phyloP scores from a whole-genome alignment of 208 protist genomes.

The Angomonas deanei region DNA sequence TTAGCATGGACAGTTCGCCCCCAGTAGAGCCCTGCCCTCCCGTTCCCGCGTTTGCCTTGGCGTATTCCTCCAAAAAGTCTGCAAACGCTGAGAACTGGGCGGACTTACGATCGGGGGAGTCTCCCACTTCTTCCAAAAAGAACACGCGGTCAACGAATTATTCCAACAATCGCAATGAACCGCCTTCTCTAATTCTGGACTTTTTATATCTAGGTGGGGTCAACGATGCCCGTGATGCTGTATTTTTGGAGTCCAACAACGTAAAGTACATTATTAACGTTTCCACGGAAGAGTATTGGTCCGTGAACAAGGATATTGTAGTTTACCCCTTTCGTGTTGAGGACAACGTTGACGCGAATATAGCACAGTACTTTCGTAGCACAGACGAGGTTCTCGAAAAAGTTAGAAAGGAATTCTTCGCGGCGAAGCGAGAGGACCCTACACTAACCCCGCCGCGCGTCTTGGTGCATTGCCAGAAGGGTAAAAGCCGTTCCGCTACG shows the following conservation, averaged over 20 bases:
- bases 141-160: too few relatives aligned
- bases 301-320: constrained; percentile 42
- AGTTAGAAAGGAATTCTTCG: constrained; percentile 44
- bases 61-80: background rate
- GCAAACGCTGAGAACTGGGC: background rate
- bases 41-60: background rate
- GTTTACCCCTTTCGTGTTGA: constrained; percentile 68
- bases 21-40: background rate
- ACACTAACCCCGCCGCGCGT: constrained; percentile 25
- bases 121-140: background rate
- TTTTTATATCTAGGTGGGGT: constrained; percentile 81
- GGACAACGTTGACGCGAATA: constrained; percentile 56
- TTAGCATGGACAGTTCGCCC: too few relatives aligned
- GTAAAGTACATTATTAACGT: constrained; percentile 82
- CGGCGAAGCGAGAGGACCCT: constrained; percentile 8
- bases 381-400: constrained; percentile 55
- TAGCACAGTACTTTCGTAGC: constrained; percentile 43
- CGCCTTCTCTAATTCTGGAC: constrained; percentile 56
- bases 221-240: constrained; percentile 61
- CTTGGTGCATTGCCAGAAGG: constrained; percentile 84
- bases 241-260: constrained; percentile 53
- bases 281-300: constrained; percentile 84
- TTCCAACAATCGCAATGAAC: too few relatives aligned
- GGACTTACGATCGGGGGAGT: background rate
- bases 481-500: constrained; percentile 74